phyloP scores from a whole-genome alignment of 2,329 filamentous ascomycete genomes.

The Aspergillus felis region DNA sequence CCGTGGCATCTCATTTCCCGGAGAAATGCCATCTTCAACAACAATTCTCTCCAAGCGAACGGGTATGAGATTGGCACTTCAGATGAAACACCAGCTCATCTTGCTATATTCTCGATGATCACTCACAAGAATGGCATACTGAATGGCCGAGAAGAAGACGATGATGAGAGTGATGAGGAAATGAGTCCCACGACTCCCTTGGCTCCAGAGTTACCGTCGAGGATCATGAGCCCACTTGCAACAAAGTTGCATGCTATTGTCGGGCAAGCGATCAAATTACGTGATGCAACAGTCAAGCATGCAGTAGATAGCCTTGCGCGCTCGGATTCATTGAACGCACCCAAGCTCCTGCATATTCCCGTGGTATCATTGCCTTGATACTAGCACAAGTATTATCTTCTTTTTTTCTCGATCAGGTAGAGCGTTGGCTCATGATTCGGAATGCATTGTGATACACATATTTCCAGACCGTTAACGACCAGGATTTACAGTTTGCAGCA shows the following conservation, averaged over 20 bases:
- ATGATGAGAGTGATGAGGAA: constrained; percentile 2
- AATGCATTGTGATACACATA: background rate
- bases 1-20: constrained; percentile 32
- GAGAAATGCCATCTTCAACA: constrained; percentile 25
- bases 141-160: background rate
- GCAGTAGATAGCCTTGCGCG: background rate
- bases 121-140: background rate
- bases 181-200: background rate
- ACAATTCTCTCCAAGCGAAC: constrained; percentile 13
- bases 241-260: constrained; percentile 10
- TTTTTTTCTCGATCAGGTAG: background rate
- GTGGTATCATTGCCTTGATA: constrained; percentile 15
- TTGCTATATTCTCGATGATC: background rate
- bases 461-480: background rate
- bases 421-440: background rate
- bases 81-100: background rate
- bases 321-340: background rate
- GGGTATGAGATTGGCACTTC: constrained; percentile 16
- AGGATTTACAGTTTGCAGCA: background rate
- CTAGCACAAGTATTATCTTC: background rate
- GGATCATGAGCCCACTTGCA: constrained; percentile 5
- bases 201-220: background rate
- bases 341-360: constrained; percentile 14
- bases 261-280: constrained; percentile 9
- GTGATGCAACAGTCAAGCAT: constrained; percentile 1